Evolutionary conservation across 495 filamentous ascomycete species (phyloP), one percentile per base, ranked within the genome.

Genomic region (Penicillium silybi): DNA sequence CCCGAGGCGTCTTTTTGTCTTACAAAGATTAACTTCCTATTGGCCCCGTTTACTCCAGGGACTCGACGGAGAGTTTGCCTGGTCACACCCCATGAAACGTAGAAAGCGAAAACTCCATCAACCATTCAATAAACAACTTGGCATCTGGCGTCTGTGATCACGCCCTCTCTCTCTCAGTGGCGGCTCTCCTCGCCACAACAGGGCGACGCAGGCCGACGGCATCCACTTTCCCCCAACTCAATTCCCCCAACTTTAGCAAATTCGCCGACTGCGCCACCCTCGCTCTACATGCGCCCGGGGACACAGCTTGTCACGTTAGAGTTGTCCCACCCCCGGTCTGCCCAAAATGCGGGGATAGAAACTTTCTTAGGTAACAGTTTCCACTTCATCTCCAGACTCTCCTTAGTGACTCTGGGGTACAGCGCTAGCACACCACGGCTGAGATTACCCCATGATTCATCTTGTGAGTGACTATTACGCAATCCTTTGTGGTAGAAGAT

Each of bases 311-410:
- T 62, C 46, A 23, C 41, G 47, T 62, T 62, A 62, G 56, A 62
- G 59, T 62, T 59, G 49, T 53, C 49, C 46, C 45, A 48, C 48
- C 41, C 32, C 20, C 38, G 45, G 40, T 52, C 27, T 48, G 39
- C 47, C 45, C 45, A 53, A 55, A 67, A 59, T 66, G 67, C 61
- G 67, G 67, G 59, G 56, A 41, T 19, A 16, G 26, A 41, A 60
- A 63, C 41, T 41, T 41, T 61, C 53, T 70, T 70, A 70, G 48
- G 52, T 70, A 70, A 70, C 60, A 61, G 65, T 52, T 70, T 70
- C 63, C 67, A 70, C 67, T 40, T 48, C 50, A 38, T 39, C 39
- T 9, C 37, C 37, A 9, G 16, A 39, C n/a, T 18, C 16, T 9
- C n/a, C n/a, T 39, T 39, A 19, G 37, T 19, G 16, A 57, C 41